phyloP scores from a whole-genome alignment of 148 eudicot genomes.

The Drosera capensis region DNA sequence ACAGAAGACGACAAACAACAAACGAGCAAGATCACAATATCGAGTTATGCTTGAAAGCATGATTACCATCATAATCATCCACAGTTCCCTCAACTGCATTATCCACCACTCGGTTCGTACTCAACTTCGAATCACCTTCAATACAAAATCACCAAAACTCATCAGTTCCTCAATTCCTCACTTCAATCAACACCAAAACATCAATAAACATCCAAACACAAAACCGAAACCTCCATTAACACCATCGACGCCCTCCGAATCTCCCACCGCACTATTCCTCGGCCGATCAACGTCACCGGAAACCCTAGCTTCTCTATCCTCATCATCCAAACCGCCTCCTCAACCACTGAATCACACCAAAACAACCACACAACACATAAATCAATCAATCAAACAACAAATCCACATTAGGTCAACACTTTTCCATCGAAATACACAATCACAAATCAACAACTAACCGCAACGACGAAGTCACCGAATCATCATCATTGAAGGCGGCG shows the following conservation, averaged over 20 bases:
- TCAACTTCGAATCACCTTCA: slow-evolving; percentile 5
- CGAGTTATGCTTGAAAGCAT: too few species aligned
- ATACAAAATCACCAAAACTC: not conserved
- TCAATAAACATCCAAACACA: not conserved
- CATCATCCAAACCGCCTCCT: slow-evolving; percentile 3
- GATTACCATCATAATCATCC: not conserved
- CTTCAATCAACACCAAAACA: not conserved
- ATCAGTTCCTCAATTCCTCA: not conserved
- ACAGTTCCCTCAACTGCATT: slow-evolving; percentile 2
- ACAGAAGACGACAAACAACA: too few species aligned
- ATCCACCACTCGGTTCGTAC: slow-evolving; percentile 2
- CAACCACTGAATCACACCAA: slow-evolving; percentile 12
- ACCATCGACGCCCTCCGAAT: slow-evolving; percentile 11
- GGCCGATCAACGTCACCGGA: not conserved
- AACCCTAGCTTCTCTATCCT: slow-evolving; percentile 5
- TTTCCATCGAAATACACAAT: too few species aligned
- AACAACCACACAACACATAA: too few species aligned
- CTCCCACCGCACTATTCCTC: slow-evolving; percentile 3
- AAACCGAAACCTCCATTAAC: not conserved
- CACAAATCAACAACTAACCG: too few species aligned
- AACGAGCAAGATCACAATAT: too few species aligned
- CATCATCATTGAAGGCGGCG: too few species aligned
- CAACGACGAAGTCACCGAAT: not conserved
- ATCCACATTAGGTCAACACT: too few species aligned
- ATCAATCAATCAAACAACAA: not conserved